Conservation (phyloP, 1,284 basidiomycete genomes). For the Nidula niveotomentosa region DNA sequence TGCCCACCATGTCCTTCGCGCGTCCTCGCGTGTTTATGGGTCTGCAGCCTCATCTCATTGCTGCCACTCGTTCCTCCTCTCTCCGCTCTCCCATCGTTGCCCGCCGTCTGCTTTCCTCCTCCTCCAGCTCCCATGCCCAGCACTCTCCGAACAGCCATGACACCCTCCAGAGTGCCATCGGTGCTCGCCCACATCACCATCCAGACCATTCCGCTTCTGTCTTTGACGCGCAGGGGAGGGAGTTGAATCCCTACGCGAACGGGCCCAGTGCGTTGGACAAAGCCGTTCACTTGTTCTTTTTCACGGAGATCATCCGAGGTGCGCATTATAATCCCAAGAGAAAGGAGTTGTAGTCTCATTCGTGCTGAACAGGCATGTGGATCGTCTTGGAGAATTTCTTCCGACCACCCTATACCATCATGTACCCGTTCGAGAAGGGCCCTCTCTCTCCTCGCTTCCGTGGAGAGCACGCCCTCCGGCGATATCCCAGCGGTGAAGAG, state of each 20-base stretch:
- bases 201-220: slow-evolving; percentile 15
- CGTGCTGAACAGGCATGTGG: slow-evolving; percentile 82
- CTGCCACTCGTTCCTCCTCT: slow-evolving; percentile 19
- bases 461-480: slow-evolving; percentile 97
- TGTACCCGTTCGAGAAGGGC: slow-evolving; percentile 98
- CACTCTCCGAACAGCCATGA: slow-evolving; percentile 22
- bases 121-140: slow-evolving; percentile 33
- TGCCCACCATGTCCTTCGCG: slow-evolving; percentile 50
- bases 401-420: slow-evolving; percentile 98
- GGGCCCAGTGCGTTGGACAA: slow-evolving; percentile 94
- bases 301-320: slow-evolving; percentile 98
- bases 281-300: slow-evolving; percentile 96
- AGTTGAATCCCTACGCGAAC: slow-evolving; percentile 66
- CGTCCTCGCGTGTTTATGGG: slow-evolving; percentile 34
- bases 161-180: slow-evolving; percentile 38
- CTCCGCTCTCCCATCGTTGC: slow-evolving; percentile 36
- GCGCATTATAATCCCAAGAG: not conserved
- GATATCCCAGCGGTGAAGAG: slow-evolving; percentile 99
- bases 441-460: slow-evolving; percentile 97
- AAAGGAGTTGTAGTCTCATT: too few species aligned
- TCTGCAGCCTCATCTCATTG: slow-evolving; percentile 30
- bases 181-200: slow-evolving; percentile 29
- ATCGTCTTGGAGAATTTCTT: slow-evolving; percentile 99
- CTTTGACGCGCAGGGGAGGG: slow-evolving; percentile 45
- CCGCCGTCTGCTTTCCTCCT: slow-evolving; percentile 46